These are phyloP conservation scores for Colletotrichum sp. DNA, from an alignment of 2,329 filamentous ascomycete genomes.

Conservation along the genomic window DNA sequence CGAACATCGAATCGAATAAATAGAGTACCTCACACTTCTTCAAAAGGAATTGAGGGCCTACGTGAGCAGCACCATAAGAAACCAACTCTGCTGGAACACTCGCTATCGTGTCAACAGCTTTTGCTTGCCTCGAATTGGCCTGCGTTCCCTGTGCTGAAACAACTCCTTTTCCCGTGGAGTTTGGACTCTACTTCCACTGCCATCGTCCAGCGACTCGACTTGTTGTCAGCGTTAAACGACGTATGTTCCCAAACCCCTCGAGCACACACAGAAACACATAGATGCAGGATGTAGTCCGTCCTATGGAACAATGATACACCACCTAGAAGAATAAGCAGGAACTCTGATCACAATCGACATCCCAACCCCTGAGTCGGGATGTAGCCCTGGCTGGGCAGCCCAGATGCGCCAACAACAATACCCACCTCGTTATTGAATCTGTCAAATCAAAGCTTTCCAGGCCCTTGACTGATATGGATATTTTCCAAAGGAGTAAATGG, in stretches of 20 bases:
- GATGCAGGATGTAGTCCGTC: not conserved
- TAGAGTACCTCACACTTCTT: not conserved
- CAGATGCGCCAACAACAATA: not conserved
- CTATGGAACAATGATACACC: not conserved
- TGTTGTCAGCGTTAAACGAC: not conserved
- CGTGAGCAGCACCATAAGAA: not conserved
- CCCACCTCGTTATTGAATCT: not conserved
- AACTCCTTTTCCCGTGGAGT: not conserved
- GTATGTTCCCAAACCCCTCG: not conserved
- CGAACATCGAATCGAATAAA: not conserved
- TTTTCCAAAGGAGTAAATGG: not conserved
- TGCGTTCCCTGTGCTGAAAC: not conserved
- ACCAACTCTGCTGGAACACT: not conserved
- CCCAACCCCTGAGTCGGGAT: not conserved
- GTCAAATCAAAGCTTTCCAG: not conserved
- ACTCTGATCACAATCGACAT: not conserved
- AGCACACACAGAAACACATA: not conserved
- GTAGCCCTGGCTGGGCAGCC: not conserved
- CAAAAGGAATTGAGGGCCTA: not conserved
- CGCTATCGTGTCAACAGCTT: not conserved
- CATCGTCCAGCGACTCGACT: not conserved
- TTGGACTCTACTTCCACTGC: not conserved
- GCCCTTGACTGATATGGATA: not conserved
- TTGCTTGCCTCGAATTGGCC: not conserved
- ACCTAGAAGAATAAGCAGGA: not conserved